A percentile compares a stretch with the other conserved stretches of the same genome.
phyloP scores from a whole-genome alignment of 75 land plant genomes.

The Picea glauca region DNA sequence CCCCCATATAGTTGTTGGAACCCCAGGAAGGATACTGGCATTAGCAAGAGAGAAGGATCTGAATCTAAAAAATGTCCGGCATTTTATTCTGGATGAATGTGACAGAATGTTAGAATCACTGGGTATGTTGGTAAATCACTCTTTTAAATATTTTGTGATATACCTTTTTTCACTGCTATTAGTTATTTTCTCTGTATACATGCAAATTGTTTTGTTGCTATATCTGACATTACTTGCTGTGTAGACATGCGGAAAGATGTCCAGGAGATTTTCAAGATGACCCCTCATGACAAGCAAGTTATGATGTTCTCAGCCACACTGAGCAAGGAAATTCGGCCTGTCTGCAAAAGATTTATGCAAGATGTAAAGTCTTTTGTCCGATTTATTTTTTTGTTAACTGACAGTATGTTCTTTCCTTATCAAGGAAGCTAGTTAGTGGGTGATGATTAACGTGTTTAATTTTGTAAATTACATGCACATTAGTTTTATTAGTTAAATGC shows the following conservation, averaged over 20 bases:
- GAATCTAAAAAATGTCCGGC: slow-evolving; percentile 90
- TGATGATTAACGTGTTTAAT: neutral
- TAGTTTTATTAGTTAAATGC: neutral
- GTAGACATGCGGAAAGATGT: slow-evolving; percentile 99
- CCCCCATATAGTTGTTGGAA: slow-evolving; percentile 98
- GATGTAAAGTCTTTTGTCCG: slow-evolving; percentile 91
- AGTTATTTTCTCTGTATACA: neutral
- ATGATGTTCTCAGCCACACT: slow-evolving; percentile 99
- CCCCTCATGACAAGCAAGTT: slow-evolving; percentile 99
- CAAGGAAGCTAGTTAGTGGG: neutral
- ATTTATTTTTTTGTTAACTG: slow-evolving; percentile 13
- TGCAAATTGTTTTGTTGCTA: neutral
- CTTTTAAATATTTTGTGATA: no score
- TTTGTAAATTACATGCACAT: neutral
- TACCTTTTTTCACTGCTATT: neutral
- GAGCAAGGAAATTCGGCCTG: slow-evolving; percentile 99
- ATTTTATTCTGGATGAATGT: slow-evolving; percentile 99
- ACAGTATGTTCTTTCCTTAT: neutral
- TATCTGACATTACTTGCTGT: slow-evolving; percentile 11
- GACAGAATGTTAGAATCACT: slow-evolving; percentile 99
- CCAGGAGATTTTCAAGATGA: slow-evolving; percentile 98
- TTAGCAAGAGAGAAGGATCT: slow-evolving; percentile 89
- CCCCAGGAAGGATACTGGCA: slow-evolving; percentile 92
- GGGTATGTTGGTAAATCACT: slow-evolving; percentile 44
- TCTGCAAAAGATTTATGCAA: slow-evolving; percentile 99